Conservation (phyloP, 2,329 filamentous ascomycete species). For the Ascochyta fabae region DNA sequence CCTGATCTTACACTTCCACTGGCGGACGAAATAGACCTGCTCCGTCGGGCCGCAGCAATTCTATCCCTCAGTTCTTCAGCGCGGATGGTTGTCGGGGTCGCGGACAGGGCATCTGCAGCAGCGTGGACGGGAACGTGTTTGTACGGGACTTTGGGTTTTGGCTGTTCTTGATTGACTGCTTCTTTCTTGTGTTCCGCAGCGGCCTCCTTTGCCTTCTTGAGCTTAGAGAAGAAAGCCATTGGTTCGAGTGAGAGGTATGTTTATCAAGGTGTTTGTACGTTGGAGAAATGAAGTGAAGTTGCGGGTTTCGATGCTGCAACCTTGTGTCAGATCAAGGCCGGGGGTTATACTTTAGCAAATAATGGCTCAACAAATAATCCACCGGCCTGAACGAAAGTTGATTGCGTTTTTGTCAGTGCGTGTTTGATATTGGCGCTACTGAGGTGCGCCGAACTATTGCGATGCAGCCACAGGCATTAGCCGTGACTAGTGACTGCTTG, state of each 20-base stretch:
- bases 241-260: background rate
- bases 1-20: constrained; percentile 1
- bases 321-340: constrained; percentile 2
- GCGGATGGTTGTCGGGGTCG: constrained; percentile 20
- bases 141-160: constrained; percentile 29
- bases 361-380: constrained; percentile 16
- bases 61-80: constrained; percentile 24
- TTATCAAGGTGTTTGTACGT: background rate
- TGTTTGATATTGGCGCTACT: constrained; percentile 18
- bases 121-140: constrained; percentile 38
- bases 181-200: constrained; percentile 34
- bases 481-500: constrained; percentile 12
- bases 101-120: constrained; percentile 32
- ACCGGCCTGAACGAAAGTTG: constrained; percentile 11
- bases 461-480: constrained; percentile 17
- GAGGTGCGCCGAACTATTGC: constrained; percentile 15
- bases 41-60: constrained; percentile 28
- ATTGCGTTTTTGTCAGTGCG: constrained; percentile 18
- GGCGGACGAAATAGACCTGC: constrained; percentile 7
- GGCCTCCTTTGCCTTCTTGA: constrained; percentile 41
- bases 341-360: constrained; percentile 12
- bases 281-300: background rate
- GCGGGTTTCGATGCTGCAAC: background rate
- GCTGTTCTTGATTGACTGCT: constrained; percentile 18
- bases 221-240: constrained; percentile 44